Conservation (phyloP, 192 early-diverging fungal genomes). For the Entomortierella parvispora region DNA sequence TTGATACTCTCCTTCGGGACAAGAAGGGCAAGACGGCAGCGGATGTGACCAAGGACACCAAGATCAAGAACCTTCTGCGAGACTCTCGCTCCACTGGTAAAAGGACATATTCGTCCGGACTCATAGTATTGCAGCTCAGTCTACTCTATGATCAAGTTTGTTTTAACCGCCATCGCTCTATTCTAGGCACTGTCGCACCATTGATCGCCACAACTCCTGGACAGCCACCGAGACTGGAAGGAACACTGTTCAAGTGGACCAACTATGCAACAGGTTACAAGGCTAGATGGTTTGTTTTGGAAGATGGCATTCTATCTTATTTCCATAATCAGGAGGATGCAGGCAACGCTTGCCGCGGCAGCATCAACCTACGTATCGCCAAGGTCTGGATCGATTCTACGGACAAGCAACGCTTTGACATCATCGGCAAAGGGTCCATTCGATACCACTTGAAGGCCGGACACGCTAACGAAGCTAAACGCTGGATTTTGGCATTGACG, state of each 20-base stretch:
- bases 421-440: conserved; percentile 80
- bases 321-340: conserved; percentile 84
- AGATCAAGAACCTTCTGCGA: conserved; percentile 62
- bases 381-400: conserved; percentile 67
- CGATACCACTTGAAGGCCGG: conserved; percentile 76
- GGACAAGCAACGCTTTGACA: conserved; percentile 81
- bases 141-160: background rate
- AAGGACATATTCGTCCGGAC: background rate
- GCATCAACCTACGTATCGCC: conserved; percentile 79
- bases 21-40: conserved; percentile 67
- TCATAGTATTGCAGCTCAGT: background rate
- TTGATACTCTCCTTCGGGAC: conserved; percentile 78
- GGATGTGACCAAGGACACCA: conserved; percentile 63
- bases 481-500: conserved; percentile 83
- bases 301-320: conserved; percentile 83
- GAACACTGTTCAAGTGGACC: conserved; percentile 84
- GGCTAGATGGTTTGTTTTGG: conserved; percentile 82
- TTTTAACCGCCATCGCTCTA: conserved; percentile 21
- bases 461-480: conserved; percentile 77
- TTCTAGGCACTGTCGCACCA: conserved; percentile 59
- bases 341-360: conserved; percentile 79
- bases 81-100: conserved; percentile 49
- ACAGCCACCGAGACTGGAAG: conserved; percentile 68
- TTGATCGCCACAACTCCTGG: conserved; percentile 62
- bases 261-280: conserved; percentile 88